Base-by-base conservation (phyloP, 352 stramenopile species). In the Phytophthora macrochlamydospora region DNA sequence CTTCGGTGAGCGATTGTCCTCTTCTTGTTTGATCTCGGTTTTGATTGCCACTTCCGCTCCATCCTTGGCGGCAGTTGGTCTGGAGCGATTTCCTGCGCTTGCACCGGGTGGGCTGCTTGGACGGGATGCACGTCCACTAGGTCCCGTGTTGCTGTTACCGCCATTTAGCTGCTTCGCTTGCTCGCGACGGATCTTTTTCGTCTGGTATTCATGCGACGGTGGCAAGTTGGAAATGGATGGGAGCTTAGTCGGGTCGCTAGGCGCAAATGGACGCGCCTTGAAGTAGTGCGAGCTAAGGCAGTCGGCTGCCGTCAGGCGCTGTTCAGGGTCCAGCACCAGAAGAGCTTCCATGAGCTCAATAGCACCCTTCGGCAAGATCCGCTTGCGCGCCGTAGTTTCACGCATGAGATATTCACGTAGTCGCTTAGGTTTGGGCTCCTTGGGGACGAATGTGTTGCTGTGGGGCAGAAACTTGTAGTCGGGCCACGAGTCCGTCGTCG, bases 211-310 rank as follows among this genome's bases (percentile, higher is more conserved):
- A 56, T 96, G 89, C 6, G 89, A 95, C 18, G 87, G 78, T 7
- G 85, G 85, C 5, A 95, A 58, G 59, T 94, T 94, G 7, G 75
- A 64, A 32, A 94, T 92, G 7, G 79, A 77, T 48, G 86, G 75
- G 2, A 96, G 60, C 12, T 73, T 82, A 62, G 81, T 82, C 0
- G 87, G 85, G 56, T 95, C 76, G 38, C 70, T 69, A 1, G 85
- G 85, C 2, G 83, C 75, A 49, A 78, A 86, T n/a, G 89, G 89
- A 1, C 87, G 75, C 9, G 71, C 62, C 40, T 90, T 83, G 78
- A 99, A 99, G 71, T 98, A 99, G 3, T 83, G 70, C 72, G 98
- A 91, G 51, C 96, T 90, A 38, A 99, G 70, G 24, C 95, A 97
- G 46, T 97, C 88, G 1, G 93, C 76, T 0, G 96, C 95, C 0